phyloP scores from a whole-genome alignment of 2,329 filamentous ascomycete species.

The Sclerotinia trifoliorum region DNA sequence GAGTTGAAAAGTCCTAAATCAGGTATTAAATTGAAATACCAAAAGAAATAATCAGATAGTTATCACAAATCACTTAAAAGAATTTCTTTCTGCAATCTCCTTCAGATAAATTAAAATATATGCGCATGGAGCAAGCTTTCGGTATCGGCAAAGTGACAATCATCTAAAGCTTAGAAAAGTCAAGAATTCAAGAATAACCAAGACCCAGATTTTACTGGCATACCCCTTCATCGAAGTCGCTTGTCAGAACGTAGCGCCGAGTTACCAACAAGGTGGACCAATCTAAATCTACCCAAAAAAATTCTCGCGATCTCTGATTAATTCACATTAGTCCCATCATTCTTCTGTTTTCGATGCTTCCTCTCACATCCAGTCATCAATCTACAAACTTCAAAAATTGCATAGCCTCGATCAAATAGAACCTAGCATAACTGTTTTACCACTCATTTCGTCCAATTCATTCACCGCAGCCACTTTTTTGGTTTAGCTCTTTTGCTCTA shows the following conservation, averaged over 20 bases:
- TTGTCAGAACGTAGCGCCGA: conserved; percentile 1
- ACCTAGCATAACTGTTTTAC: background rate
- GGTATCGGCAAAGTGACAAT: background rate
- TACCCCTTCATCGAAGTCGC: conserved; percentile 18
- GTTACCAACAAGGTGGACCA: background rate
- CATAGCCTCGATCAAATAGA: conserved; percentile 15
- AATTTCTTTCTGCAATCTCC: too few relatives aligned
- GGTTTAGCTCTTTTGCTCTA: background rate
- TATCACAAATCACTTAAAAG: too few relatives aligned
- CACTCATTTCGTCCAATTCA: background rate
- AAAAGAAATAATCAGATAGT: too few relatives aligned
- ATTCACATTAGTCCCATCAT: background rate
- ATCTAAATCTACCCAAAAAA: background rate
- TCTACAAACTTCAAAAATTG: background rate
- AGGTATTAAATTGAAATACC: too few relatives aligned
- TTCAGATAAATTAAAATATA: too few relatives aligned
- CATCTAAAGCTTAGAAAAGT: conserved; percentile 12
- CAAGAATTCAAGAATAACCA: background rate
- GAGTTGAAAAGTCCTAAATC: too few relatives aligned
- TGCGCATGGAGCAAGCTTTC: too few relatives aligned
- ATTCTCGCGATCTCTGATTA: background rate
- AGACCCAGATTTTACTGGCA: background rate
- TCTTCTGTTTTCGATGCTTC: background rate
- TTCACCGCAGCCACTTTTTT: conserved; percentile 3
- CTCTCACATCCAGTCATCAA: background rate